Conservation (phyloP, 2,329 filamentous ascomycete genomes). For the Fusarium proliferatum region DNA sequence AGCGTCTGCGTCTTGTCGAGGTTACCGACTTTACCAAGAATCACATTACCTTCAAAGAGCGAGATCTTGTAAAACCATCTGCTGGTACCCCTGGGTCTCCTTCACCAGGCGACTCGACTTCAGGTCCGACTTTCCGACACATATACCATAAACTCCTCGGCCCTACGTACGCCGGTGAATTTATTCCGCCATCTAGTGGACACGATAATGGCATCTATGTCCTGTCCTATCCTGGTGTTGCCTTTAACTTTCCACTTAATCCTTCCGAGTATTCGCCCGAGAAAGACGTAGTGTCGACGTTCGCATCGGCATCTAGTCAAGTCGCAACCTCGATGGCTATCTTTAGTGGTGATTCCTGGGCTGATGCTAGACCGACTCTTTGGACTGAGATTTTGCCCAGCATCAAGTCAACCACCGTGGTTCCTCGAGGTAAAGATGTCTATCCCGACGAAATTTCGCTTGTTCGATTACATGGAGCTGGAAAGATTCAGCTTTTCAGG, state of each 20-base stretch:
- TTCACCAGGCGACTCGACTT: slow-evolving; percentile 47
- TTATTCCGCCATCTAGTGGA: slow-evolving; percentile 72
- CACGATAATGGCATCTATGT: slow-evolving; percentile 80
- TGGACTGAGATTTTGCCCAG: slow-evolving; percentile 81
- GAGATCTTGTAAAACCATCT: slow-evolving; percentile 78
- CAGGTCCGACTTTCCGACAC: slow-evolving; percentile 83
- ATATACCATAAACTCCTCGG: slow-evolving; percentile 95
- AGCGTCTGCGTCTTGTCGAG: slow-evolving; percentile 90
- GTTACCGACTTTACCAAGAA: slow-evolving; percentile 90
- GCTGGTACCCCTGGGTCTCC: slow-evolving; percentile 52
- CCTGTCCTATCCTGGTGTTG: slow-evolving; percentile 92
- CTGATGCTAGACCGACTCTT: slow-evolving; percentile 79
- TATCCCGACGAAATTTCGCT: slow-evolving; percentile 91
- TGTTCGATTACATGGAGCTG: slow-evolving; percentile 80
- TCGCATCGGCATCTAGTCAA: slow-evolving; percentile 81
- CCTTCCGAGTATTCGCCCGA: slow-evolving; percentile 77
- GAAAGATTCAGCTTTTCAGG: slow-evolving; percentile 80
- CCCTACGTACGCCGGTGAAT: slow-evolving; percentile 94
- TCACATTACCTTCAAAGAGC: slow-evolving; percentile 81
- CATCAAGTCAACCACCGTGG: slow-evolving; percentile 75
- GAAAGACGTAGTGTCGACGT: slow-evolving; percentile 85
- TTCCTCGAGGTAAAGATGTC: slow-evolving; percentile 78
- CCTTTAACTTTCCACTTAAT: slow-evolving; percentile 88
- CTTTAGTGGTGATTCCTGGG: slow-evolving; percentile 91
- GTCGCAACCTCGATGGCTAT: slow-evolving; percentile 89